These are phyloP conservation scores for Phialophora expanda DNA, from an alignment of 2,329 filamentous ascomycete species.

Conservation along the genomic window DNA sequence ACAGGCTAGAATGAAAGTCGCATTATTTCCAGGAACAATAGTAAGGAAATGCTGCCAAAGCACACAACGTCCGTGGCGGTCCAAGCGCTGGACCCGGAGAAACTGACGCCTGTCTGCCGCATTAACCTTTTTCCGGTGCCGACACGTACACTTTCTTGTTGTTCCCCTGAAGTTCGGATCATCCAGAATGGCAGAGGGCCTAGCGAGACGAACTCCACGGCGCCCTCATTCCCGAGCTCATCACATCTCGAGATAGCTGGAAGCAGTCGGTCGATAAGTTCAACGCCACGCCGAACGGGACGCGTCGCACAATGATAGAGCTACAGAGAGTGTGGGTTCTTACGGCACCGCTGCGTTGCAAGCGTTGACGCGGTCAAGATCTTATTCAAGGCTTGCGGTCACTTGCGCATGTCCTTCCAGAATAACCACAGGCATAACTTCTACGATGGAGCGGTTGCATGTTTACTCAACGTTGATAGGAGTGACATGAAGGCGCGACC, in stretches of 20 bases:
- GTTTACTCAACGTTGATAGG: too few species aligned
- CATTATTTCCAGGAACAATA: constrained; percentile 8
- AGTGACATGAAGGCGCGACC: too few species aligned
- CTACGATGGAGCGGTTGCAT: too few species aligned
- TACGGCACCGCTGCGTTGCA: constrained; percentile 45
- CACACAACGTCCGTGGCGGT: not conserved
- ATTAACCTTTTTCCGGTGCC: constrained; percentile 8
- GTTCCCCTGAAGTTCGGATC: not conserved
- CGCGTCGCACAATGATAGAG: constrained; percentile 67
- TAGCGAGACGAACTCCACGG: constrained; percentile 72
- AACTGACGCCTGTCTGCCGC: not conserved
- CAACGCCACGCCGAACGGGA: constrained; percentile 66
- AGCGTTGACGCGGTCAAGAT: not conserved
- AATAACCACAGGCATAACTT: too few species aligned
- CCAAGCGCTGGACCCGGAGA: not conserved
- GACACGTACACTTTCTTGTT: not conserved
- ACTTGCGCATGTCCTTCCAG: too few species aligned
- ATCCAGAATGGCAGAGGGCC: constrained; percentile 56
- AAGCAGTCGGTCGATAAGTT: constrained; percentile 64
- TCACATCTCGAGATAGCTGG: constrained; percentile 67
- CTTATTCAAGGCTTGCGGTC: too few species aligned
- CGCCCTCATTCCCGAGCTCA: constrained; percentile 72
- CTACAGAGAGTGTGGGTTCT: too few species aligned
- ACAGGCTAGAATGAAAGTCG: not conserved
- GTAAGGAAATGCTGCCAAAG: not conserved